Percentiles rank a stretch among this genome's conserved stretches.
Conservation (phyloP, 2,329 filamentous ascomycete species). For the Chalaropsis thielavioides region DNA sequence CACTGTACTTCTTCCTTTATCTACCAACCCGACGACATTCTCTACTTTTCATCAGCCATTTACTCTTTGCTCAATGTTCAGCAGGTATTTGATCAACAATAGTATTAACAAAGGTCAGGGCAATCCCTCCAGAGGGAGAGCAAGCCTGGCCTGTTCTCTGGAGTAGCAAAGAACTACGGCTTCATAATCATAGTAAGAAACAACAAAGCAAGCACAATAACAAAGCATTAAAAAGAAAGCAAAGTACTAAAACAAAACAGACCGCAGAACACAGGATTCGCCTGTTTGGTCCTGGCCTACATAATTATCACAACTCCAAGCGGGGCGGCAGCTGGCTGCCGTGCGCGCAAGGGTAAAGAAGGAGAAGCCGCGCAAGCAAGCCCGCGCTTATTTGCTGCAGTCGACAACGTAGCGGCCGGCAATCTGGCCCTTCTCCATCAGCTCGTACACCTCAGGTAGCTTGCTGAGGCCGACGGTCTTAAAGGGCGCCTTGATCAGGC, state of each 20-base stretch:
- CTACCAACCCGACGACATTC: no score
- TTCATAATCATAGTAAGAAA: not conserved
- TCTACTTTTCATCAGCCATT: not conserved
- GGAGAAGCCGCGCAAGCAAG: not conserved
- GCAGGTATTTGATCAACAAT: not conserved
- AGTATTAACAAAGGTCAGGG: not conserved
- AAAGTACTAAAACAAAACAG: conserved; percentile 3
- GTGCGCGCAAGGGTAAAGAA: not conserved
- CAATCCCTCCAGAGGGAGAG: no score
- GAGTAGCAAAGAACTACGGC: not conserved
- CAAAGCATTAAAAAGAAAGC: not conserved
- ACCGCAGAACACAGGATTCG: not conserved
- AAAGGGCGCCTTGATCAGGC: conserved; percentile 74
- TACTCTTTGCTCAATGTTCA: not conserved
- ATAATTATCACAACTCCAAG: not conserved
- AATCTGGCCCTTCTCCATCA: conserved; percentile 57
- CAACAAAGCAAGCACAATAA: not conserved
- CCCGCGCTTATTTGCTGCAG: conserved; percentile 43
- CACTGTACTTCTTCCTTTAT: no score
- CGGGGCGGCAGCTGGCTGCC: not conserved
- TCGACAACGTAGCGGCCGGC: conserved; percentile 70
- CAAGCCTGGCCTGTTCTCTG: not conserved
- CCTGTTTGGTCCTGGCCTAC: not conserved
- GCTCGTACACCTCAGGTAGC: conserved; percentile 63
- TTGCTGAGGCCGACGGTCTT: conserved; percentile 73